phyloP scores from a whole-genome alignment of 116 monocot genomes.

The Dioscorea cayenensis region DNA sequence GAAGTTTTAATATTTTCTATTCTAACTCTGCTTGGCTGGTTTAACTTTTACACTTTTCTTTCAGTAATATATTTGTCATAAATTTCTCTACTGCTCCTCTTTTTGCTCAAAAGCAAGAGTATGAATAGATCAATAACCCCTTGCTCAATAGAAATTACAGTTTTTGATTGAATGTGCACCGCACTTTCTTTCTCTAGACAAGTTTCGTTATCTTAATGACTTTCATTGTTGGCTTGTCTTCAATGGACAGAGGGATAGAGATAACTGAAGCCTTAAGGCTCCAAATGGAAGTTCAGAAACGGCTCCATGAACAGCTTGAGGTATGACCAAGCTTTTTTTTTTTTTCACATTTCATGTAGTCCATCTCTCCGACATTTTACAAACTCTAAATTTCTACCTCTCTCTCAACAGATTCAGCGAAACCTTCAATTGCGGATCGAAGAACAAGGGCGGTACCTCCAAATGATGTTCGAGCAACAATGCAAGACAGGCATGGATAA shows the following conservation, averaged over 20 bases:
- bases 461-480: slow-evolving; percentile 87
- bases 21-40: too few species aligned
- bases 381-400: neutral
- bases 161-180: too few species aligned
- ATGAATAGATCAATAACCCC: too few species aligned
- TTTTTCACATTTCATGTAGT: neutral
- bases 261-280: slow-evolving; percentile 59
- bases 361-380: neutral
- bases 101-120: too few species aligned
- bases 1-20: too few species aligned
- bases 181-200: too few species aligned
- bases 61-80: too few species aligned
- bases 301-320: slow-evolving; percentile 79
- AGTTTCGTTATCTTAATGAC: too few species aligned
- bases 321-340: slow-evolving; percentile 5
- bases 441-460: slow-evolving; percentile 77
- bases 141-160: too few species aligned
- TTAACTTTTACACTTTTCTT: too few species aligned
- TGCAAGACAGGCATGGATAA: slow-evolving; percentile 40
- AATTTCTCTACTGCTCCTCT: too few species aligned
- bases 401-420: slow-evolving; percentile 54
- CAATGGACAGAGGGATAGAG: slow-evolving; percentile 37
- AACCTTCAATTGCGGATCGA: slow-evolving; percentile 74
- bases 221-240: neutral
- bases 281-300: slow-evolving; percentile 73